A percentile compares a stretch with the other conserved stretches of the same genome.
These are phyloP conservation scores for Trametes polyzona DNA, from an alignment of 1,284 basidiomycete genomes.

Conservation along the genomic window DNA sequence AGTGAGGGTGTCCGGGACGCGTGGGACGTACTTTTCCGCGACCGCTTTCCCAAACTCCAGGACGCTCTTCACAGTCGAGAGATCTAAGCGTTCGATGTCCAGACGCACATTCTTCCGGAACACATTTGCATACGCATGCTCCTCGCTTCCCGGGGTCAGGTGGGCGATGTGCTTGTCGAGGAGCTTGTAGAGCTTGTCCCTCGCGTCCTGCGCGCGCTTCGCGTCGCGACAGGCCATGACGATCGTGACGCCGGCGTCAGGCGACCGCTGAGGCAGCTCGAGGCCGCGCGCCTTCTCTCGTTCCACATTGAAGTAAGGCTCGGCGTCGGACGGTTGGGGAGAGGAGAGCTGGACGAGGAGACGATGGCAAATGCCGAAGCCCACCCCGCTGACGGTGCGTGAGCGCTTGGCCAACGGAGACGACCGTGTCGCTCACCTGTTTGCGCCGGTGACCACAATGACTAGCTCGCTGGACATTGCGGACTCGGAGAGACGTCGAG, in stretches of 20 bases:
- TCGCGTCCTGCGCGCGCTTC: constrained; percentile 67
- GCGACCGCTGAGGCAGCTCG: constrained; percentile 2
- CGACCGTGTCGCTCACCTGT: too few relatives aligned
- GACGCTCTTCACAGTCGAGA: constrained; percentile 65
- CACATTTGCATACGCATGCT: constrained; percentile 53
- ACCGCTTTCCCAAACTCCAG: constrained; percentile 67
- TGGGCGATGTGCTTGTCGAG: constrained; percentile 57
- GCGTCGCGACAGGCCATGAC: constrained; percentile 83
- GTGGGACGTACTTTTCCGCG: constrained; percentile 50
- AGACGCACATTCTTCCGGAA: constrained; percentile 70
- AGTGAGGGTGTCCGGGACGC: too few relatives aligned
- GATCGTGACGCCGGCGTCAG: constrained; percentile 62
- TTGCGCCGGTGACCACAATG: constrained; percentile 71
- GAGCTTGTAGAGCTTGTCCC: constrained; percentile 52
- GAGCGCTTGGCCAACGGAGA: not conserved
- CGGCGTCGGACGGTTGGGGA: constrained; percentile 50
- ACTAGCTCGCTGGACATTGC: constrained; percentile 43
- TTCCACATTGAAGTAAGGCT: constrained; percentile 43
- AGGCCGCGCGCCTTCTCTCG: not conserved
- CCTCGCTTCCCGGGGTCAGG: constrained; percentile 39
- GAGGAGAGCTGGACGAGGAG: constrained; percentile 73
- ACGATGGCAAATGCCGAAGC: constrained; percentile 84
- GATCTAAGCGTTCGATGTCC: constrained; percentile 66
- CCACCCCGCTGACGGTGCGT: constrained; percentile 67
- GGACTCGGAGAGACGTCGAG: too few relatives aligned